Base-by-base conservation (phyloP, 2,329 filamentous ascomycete species). In the Shiraia bambusicola region DNA sequence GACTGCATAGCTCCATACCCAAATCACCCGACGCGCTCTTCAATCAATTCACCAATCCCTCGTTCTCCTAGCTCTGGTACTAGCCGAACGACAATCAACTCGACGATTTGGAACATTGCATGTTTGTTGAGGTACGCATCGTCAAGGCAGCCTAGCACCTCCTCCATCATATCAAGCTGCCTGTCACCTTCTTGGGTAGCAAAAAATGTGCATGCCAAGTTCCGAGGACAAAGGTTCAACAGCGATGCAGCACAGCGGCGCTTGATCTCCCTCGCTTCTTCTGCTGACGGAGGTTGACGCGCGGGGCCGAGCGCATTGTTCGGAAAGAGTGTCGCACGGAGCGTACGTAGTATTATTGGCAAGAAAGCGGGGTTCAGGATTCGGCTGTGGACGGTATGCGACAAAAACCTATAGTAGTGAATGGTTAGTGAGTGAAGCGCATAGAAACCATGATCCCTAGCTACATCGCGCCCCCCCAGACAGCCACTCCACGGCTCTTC, bases 101-200 rank as follows among this genome's bases (percentile, higher is more conserved):
- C 93, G 25, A 97, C 72, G 34, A 93, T 76, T 31, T 82, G 77
- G 62, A 95, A 95, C 55, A 95, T 74, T 24, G 97, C 73, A 71
- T 96, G 90, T 72, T 91, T 94, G 71, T 98, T 98, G 70, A 90
- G 86, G 71, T 95, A 95, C 37, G 79, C 76, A 69, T 96, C 90
- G 12, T 80, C 81, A 53, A 95, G 84, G 27, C 91, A 75, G 56
- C 86, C 82, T 33, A 97, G 75, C 32, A 90, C 73, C 16, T 74
- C 72, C 39, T 74, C 73, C 17, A 79, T 71, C 47, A 77, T 72
- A 59, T 84, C 81, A 50, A 88, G 77, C 54, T 84, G 78, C 46
- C 72, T 68, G 31, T 82, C 69, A 77, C 72, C 37, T 28, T 42
- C 47, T 17, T 49, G 36, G 37, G 39, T 65, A 26, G 60, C 60